Evolutionary conservation across 1,139 yeast species (phyloP), one percentile per base, ranked within the genome.

Genomic region (Yamadazyma atmosphaerica): DNA sequence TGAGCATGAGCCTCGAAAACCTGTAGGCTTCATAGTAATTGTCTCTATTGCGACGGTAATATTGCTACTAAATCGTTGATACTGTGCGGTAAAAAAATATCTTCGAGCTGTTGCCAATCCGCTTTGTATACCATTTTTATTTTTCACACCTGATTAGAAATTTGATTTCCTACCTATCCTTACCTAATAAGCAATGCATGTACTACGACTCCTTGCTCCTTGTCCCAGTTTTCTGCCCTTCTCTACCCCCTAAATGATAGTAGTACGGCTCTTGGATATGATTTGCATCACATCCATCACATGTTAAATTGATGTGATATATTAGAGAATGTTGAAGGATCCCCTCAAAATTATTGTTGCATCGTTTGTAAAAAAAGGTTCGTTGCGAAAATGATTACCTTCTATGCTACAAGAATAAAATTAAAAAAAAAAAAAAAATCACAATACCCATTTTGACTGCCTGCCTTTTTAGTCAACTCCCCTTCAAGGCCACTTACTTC

Each of bases 401-500:
- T 29, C n/a, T 29, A n/a, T n/a, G n/a, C n/a, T n/a, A n/a, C n/a
- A n/a, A n/a, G n/a, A n/a, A 13, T 28, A n/a, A 14, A 30, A 9
- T 7, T 19, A 13, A 22, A 31, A 31, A 14, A 31, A 28, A 28
- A 28, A 28, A 16, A 16, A 28, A 28, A 28, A 28, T 15, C 21
- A 14, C 12, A 28, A 28, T 16, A 13, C 4, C 7, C 31, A 16
- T 14, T 4, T 28, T 8, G 8, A 16, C 12, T 12, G 23, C n/a
- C 10, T 33, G n/a, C 29, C 30, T n/a, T 10, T 9, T 33, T 33
- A 33, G 35, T 23, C 17, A 14, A 12, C 16, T 7, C 26, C 8
- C 15, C 21, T 16, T 25, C 15, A n/a, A 14, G 25, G 36, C 29
- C 36, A 8, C n/a, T 33, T 33, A 33, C 36, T 24, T 24, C 15